phyloP scores from a whole-genome alignment of 257 asterid genomes.

The Thymus mandschuricus region DNA sequence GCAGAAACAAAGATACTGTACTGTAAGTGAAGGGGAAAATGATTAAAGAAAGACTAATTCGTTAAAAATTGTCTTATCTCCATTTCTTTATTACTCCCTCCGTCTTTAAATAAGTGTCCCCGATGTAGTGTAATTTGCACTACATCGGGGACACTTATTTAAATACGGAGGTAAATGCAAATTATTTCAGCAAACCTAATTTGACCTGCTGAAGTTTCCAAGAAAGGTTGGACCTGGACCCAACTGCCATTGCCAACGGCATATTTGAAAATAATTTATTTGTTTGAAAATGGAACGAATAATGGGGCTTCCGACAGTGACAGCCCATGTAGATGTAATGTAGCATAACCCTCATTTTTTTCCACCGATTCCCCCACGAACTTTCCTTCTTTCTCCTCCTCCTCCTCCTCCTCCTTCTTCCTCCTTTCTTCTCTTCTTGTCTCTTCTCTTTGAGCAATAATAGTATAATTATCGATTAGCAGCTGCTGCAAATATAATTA shows the following conservation, averaged over 20 bases:
- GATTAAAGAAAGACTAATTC: not conserved
- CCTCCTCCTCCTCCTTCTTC: constrained; percentile 9
- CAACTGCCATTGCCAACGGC: constrained; percentile 18
- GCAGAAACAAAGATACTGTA: no score
- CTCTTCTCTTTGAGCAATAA: not conserved
- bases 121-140: no score
- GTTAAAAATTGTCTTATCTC: no score
- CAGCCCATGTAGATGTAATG: constrained; percentile 8
- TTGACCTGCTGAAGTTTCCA: constrained; percentile 33
- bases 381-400: constrained; percentile 20
- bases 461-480: not conserved
- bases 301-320: constrained; percentile 37
- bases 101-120: no score
- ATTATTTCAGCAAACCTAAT: constrained; percentile 27
- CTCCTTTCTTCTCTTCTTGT: not conserved
- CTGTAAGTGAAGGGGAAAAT: not conserved
- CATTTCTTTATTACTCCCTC: no score
- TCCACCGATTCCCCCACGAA: constrained; percentile 32
- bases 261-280: constrained; percentile 22
- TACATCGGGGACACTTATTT: no score
- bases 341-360: not conserved
- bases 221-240: constrained; percentile 4
- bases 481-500: no score
- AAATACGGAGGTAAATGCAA: no score
- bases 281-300: constrained; percentile 22